Base-by-base conservation (phyloP, 257 asterid species). In the Linaria vulgaris region DNA sequence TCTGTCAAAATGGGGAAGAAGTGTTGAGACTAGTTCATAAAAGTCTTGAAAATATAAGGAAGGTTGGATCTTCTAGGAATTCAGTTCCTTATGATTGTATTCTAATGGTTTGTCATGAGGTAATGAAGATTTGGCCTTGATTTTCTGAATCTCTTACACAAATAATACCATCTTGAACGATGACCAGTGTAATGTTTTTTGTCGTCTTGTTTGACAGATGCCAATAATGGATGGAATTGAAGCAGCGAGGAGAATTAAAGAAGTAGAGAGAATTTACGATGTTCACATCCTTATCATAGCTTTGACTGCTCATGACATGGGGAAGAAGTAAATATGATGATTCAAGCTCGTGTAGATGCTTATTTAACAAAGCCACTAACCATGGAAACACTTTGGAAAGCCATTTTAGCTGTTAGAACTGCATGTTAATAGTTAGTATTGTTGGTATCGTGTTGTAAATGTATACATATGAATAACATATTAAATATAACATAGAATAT, bases 91-190 rank as follows among this genome's bases (percentile, higher is more conserved):
- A 76, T 23, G 88, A 85, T 64, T 89, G 76, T 50, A 80, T 88
- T 38, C 72, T 92, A 38, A 89, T 92, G 97, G 99, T 87, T 37
- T 92, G 95, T 20, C 76, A n/a, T n/a, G n/a, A 85, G 96, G 98
- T 86, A 77, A 69, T 8, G 10, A 25, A 1, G 9, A 46, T 24
- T 59, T 43, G 27, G 19, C 17, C 27, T 34, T 46, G 12, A 12
- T 41, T 45, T 12, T 10, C 45, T 52, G 17, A 56, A 19, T 39
- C 22, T 22, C 51, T 34, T 34, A 34, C 41, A 34, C 9, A 3
- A 11, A 7, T 11, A 25, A 15, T 16, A 9, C 12, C 19, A 8
- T 10, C 9, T n/a, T 56, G 62, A 56, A 16, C 12, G 9, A 34
- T 7, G 9, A 34, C 10, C 5, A 34, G 41, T 56, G 17, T 12